Evolutionary conservation across 139 green algal genomes (phyloP), one percentile per base, ranked within the genome.

Genomic region (Tetratostichococcus sp.): DNA sequence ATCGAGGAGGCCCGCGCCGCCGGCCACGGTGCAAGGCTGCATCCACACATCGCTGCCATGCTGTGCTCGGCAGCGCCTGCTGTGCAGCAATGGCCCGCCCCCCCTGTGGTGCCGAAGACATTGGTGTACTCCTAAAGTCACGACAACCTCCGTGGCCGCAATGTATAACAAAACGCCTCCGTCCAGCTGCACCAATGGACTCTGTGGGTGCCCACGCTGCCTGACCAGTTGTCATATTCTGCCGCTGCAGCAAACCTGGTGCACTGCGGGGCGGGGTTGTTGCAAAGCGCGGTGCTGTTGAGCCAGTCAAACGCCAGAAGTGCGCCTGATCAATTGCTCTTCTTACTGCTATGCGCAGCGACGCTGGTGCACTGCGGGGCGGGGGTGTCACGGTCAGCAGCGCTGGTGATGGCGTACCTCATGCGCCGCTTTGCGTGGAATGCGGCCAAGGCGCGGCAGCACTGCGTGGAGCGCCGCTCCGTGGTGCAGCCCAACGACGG

Each of bases 311-410:
- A 50, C 14, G 39, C 39, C n/a, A n/a, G n/a, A n/a, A n/a, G n/a
- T n/a, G n/a, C n/a, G n/a, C n/a, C n/a, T n/a, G n/a, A n/a, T n/a
- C n/a, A n/a, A n/a, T n/a, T n/a, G n/a, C n/a, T n/a, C n/a, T n/a
- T n/a, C n/a, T n/a, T n/a, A n/a, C n/a, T n/a, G n/a, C n/a, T n/a
- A n/a, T n/a, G n/a, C n/a, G 73, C 82, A 90, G 89, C 79, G 1
- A 86, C 92, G 71, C 80, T 96, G 75, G 86, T 96, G 69, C 91
- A 96, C 81, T 96, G 91, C 69, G 91, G 91, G 5, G 90, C 90
- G 6, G 91, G 91, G 4, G 90, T 92, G 26, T 89, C 79, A 32
- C 85, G 91, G 43, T 91, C 83, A 17, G 90, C 91, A 65, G 87
- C 87, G 0, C 83, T 96, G 67, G 80, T 77, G 65, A 87, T 92